A percentile compares a stretch with the other conserved stretches of the same genome.
phyloP scores from a whole-genome alignment of 345 rosid genomes.

The Citrus maxima region DNA sequence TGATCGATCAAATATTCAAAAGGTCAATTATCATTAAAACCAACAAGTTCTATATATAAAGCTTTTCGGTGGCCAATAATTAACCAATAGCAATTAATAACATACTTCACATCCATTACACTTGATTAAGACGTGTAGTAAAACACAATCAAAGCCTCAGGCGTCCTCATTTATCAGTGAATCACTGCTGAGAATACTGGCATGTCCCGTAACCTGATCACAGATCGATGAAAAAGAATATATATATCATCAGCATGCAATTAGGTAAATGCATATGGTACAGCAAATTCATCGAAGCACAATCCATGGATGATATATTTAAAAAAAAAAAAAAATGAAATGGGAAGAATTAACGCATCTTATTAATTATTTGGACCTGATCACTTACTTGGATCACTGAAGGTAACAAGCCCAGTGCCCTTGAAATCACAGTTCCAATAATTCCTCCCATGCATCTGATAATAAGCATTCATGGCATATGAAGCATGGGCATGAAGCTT shows the following conservation, averaged over 20 bases:
- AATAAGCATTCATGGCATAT: conserved; percentile 63
- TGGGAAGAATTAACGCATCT: background rate
- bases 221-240: background rate
- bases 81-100: background rate
- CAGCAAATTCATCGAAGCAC: background rate
- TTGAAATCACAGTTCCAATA: conserved; percentile 78
- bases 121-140: background rate
- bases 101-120: background rate
- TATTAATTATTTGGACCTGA: too few relatives aligned
- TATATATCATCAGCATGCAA: background rate
- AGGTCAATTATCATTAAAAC: background rate
- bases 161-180: background rate
- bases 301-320: background rate
- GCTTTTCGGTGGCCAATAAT: background rate
- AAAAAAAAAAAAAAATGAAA: background rate
- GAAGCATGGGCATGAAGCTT: conserved; percentile 70
- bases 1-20: conserved; percentile 22
- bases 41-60: background rate
- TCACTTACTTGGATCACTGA: conserved; percentile 61
- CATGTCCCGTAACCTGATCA: conserved; percentile 57
- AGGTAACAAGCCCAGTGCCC: conserved; percentile 61
- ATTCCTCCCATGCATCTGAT: conserved; percentile 71
- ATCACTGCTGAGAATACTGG: conserved; percentile 51
- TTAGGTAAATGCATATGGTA: background rate
- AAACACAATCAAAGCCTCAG: background rate